Conservation (phyloP, 192 early-diverging fungal species). For the Gamsiella multidivaricata region DNA sequence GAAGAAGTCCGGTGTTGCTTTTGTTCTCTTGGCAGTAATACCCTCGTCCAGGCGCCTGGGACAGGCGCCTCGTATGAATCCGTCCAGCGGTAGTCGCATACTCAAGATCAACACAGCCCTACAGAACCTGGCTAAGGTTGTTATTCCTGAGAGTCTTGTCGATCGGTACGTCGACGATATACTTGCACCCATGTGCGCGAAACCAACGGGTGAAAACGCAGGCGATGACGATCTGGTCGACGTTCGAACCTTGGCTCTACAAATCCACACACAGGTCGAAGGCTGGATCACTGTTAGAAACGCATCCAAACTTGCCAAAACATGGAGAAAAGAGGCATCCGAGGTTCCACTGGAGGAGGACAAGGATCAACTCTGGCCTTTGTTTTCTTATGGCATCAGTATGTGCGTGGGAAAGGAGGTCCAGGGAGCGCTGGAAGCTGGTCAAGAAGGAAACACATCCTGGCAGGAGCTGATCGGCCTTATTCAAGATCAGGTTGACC, state of each 20-base stretch:
- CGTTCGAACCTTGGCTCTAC: constrained; percentile 12
- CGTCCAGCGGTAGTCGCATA: background rate
- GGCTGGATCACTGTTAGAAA: constrained; percentile 30
- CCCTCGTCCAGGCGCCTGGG: background rate
- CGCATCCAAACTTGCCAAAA: constrained; percentile 16
- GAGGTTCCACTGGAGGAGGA: constrained; percentile 21
- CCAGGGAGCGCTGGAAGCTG: constrained; percentile 2
- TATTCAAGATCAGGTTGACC: constrained; percentile 29
- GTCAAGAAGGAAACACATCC: constrained; percentile 2
- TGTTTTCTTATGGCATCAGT: constrained; percentile 7
- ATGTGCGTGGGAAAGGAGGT: constrained; percentile 31
- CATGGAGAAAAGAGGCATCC: constrained; percentile 21
- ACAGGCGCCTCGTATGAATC: background rate
- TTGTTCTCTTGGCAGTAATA: constrained; percentile 25
- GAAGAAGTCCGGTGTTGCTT: constrained; percentile 30
- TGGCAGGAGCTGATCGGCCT: constrained; percentile 32
- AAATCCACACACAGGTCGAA: constrained; percentile 2
- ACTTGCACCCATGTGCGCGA: constrained; percentile 22
- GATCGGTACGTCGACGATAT: constrained; percentile 36
- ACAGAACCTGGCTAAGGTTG: constrained; percentile 8
- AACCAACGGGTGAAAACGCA: constrained; percentile 3
- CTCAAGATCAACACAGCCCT: constrained; percentile 6
- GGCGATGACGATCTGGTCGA: constrained; percentile 27
- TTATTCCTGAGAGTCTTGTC: constrained; percentile 13
- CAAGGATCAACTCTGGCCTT: background rate